Conservation (phyloP, 768 basidiomycete genomes). For the Amanita rimosa region DNA sequence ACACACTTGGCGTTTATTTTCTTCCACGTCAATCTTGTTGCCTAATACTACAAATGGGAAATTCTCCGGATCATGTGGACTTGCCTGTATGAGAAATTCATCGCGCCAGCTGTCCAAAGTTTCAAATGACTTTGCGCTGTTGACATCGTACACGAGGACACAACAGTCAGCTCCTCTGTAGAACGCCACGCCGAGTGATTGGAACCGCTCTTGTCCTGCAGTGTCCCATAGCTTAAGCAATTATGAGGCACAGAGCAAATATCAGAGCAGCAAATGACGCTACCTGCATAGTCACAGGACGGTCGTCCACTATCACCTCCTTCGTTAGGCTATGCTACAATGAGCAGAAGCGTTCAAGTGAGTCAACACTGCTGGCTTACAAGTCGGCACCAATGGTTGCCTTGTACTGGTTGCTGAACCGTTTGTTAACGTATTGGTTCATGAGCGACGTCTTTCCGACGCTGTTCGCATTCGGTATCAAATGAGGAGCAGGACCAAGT, state of each 20-base stretch:
- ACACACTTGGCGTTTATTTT: conserved; percentile 90
- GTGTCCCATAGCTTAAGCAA: conserved; percentile 87
- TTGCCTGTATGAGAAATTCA: conserved; percentile 98
- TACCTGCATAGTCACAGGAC: conserved; percentile 98
- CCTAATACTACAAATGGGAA: conserved; percentile 99
- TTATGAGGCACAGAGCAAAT: conserved; percentile 2
- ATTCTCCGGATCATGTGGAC: conserved; percentile 98
- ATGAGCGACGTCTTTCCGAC: conserved; percentile 99
- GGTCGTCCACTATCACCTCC: conserved; percentile 98
- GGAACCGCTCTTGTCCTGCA: conserved; percentile 98
- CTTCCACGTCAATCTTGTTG: conserved; percentile 99
- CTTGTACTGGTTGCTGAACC: conserved; percentile 99
- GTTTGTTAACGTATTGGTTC: conserved; percentile 99
- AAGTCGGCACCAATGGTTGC: conserved; percentile 98
- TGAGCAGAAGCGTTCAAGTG: conserved; percentile 10
- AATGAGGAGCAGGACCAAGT: neutral
- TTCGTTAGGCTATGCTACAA: conserved; percentile 69
- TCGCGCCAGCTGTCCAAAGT: conserved; percentile 99
- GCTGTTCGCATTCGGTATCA: conserved; percentile 27
- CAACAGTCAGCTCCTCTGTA: conserved; percentile 99
- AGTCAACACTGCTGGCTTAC: conserved; percentile 31
- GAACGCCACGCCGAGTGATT: conserved; percentile 97
- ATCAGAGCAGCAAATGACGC: conserved; percentile 5
- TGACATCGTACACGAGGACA: conserved; percentile 98
- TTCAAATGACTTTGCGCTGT: conserved; percentile 97